Conservation (phyloP, 2,329 filamentous ascomycete species). For the Paracamarosporium sp. region DNA sequence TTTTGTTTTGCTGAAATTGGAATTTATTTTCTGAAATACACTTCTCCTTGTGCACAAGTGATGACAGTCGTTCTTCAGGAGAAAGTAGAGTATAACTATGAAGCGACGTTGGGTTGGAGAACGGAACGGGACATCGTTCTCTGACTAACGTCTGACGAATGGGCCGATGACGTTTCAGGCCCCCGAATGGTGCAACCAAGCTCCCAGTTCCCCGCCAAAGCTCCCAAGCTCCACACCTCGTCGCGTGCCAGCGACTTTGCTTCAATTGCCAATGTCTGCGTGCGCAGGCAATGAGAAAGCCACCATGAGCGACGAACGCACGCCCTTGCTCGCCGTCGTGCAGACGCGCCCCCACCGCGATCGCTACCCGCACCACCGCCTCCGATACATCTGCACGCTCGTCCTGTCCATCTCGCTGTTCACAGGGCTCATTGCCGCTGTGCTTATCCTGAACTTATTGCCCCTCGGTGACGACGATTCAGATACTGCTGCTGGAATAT, state of each 20-base stretch:
- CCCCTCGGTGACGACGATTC: conserved; percentile 41
- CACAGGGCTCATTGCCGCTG: conserved; percentile 43
- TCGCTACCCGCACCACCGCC: conserved; percentile 59
- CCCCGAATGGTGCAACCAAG: neutral
- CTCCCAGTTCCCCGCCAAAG: neutral
- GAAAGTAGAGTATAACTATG: neutral
- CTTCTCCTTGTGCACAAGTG: neutral
- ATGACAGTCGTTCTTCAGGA: neutral
- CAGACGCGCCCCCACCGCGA: conserved; percentile 60
- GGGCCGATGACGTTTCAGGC: neutral
- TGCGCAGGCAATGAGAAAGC: conserved; percentile 33
- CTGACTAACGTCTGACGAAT: neutral
- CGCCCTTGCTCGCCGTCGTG: conserved; percentile 72
- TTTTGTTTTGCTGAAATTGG: no score
- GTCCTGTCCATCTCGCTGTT: conserved; percentile 51
- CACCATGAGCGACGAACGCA: conserved; percentile 63
- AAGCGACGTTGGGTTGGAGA: neutral
- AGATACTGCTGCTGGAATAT: conserved; percentile 17
- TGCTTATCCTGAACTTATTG: conserved; percentile 48
- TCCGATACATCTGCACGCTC: conserved; percentile 72
- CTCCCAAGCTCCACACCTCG: neutral
- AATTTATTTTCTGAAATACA: no score
- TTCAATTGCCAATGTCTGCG: conserved; percentile 17
- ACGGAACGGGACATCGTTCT: neutral
- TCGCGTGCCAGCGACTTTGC: neutral